Percentiles rank a stretch among this genome's conserved stretches.
These are phyloP conservation scores for Globisporangium radiosum DNA, from an alignment of 352 stramenopile species.

Conservation along the genomic window DNA sequence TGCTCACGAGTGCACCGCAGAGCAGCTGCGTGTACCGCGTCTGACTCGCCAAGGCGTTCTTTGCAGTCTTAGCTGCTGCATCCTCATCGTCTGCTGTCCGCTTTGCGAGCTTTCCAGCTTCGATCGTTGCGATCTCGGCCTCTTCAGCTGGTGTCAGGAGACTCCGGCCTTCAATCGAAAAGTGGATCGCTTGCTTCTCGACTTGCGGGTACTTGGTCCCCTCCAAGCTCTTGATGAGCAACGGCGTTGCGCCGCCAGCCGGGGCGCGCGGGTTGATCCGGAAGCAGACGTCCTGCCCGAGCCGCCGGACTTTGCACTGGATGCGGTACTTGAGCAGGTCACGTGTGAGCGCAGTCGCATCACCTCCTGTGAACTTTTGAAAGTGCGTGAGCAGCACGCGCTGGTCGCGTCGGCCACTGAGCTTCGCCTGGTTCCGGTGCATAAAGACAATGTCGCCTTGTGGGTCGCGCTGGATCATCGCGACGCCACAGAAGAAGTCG, in stretches of 20 bases:
- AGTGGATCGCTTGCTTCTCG: conserved; percentile 71
- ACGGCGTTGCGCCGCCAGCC: conserved; percentile 33
- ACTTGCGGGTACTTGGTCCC: conserved; percentile 45
- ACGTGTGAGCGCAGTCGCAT: conserved; percentile 29
- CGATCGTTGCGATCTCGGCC: conserved; percentile 40
- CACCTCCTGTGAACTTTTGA: conserved; percentile 72
- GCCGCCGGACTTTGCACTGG: conserved; percentile 45
- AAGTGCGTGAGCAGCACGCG: conserved; percentile 58
- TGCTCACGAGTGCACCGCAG: conserved; percentile 2
- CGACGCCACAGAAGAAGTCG: conserved; percentile 69
- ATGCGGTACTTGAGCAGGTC: conserved; percentile 73
- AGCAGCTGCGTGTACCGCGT: conserved; percentile 14
- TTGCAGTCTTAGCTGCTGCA: conserved; percentile 9
- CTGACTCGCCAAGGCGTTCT: conserved; percentile 2
- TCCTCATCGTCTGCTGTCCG: conserved; percentile 16
- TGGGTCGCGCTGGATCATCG: conserved; percentile 75
- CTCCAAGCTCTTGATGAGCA: conserved; percentile 48
- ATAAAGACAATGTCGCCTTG: conserved; percentile 71
- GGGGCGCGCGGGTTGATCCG: conserved; percentile 38
- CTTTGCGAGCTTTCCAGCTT: conserved; percentile 7
- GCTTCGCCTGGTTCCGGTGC: conserved; percentile 76
- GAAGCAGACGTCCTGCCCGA: conserved; percentile 66
- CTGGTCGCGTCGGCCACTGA: conserved; percentile 55
- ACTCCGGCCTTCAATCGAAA: conserved; percentile 67
- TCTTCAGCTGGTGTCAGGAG: conserved; percentile 53